Evolutionary conservation across 2,329 filamentous ascomycete species (phyloP), one percentile per base, ranked within the genome.

Genomic region (Penicillium oxalicum): DNA sequence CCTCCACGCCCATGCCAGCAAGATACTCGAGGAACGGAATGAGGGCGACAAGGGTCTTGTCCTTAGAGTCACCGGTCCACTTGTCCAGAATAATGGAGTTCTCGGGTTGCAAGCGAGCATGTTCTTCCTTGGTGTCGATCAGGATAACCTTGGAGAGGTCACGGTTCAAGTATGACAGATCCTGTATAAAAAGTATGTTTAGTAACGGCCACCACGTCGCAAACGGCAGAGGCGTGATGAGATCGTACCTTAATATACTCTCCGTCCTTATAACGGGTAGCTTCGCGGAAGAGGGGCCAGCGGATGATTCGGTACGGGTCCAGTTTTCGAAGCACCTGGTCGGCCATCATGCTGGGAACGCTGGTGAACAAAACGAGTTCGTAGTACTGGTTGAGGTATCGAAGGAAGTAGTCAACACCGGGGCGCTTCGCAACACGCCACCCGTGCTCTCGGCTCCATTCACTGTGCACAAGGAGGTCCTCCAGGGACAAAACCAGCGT

Each of bases 1-100:
- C 93, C 45, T 83, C 78, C 60, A 89, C 88, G 56, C 90, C 86
- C 87, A 97, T 95, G 18, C 90, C 93, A 57, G 90, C 88, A 56
- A 98, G 82, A 71, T 96, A 97, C 74, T 98, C 93, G 54, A 98
- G 83, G 82, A 98, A 96, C 9, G 93, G 93, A 50, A 98, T 95
- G 42, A 96, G 76, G 4, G 84, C 81, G 24, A 98, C 87, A 9
- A 98, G 84, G 40, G 89, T 88, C 65, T 84, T 89, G 70, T 98
- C 91, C 60, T 84, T 81, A 40, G 83, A 72, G 57, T 94, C 80
- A 32, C 93, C 93, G 48, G 79, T 87, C 93, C 93, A 98, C 61
- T 91, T 90, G 28, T 89, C 83, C 28, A 98, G 76, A 40, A 97
- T 75, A 58, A 98, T 93, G 57, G 93, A 89, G 70, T 98, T 98